Evolutionary conservation across 2,329 filamentous ascomycete species (phyloP), one percentile per base, ranked within the genome.

Genomic region (Akanthomyces muscarius): DNA sequence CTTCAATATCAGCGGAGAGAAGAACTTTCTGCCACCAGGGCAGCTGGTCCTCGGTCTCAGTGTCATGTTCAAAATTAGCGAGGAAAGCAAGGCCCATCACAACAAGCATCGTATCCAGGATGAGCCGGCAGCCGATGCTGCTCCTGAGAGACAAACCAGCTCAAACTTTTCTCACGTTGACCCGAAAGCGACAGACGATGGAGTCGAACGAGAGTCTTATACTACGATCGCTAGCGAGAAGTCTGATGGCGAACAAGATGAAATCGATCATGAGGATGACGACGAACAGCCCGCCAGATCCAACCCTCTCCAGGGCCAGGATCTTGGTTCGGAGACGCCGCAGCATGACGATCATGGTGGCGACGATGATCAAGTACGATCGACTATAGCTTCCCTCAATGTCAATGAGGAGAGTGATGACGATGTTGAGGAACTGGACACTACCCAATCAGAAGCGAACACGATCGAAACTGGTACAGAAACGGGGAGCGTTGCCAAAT

Each of bases 11-110:
- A 84, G 85, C 44, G 94, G 93, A 2, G 89, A 90, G 77, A 98
- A 97, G 79, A 97, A 97, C 70, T 95, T 90, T 69, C 76, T 99
- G 42, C 91, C 94, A 0, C 94, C 95, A 1, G 89, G 92, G 7
- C 92, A 94, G 70, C 81, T 98, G 33, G 80, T 97, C 1, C 84
- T 99, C 38, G 95, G 95, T 0, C 91, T 98, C 71, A 93, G 88
- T 1, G 83, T 97, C 51, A 82, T 96, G 75, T 99, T 96, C 75
- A 89, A 87, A 69, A 89, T 98, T 59, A 96, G 91, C 69, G 90
- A 96, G 62, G 90, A 93, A 70, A 97, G 92, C 76, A 90, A 92
- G 73, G 83, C 82, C 4, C 89, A 86, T 63, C 93, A 97, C 74
- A 81, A 87, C 48, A 94, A 91, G 73, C 89, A 96, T 63, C 72